phyloP scores from a whole-genome alignment of 2,329 filamentous ascomycete genomes.

The Aspergillus alliaceus region DNA sequence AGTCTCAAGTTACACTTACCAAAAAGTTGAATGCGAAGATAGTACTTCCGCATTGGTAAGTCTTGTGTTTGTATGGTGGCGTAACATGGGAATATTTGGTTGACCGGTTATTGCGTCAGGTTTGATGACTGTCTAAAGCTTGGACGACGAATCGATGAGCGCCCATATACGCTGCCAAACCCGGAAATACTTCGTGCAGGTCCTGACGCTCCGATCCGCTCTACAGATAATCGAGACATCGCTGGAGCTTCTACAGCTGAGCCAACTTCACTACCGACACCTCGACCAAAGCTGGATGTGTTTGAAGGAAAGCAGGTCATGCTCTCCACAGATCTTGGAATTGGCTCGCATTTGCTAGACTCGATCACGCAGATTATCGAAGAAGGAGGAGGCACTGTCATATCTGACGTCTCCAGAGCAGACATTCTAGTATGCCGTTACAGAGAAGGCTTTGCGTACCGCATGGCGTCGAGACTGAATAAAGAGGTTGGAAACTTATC shows the following conservation, averaged over 20 bases:
- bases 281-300: constrained; percentile 61
- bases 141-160: constrained; percentile 85
- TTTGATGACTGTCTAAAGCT: constrained; percentile 96
- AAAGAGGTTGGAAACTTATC: constrained; percentile 90
- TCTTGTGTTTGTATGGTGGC: background rate
- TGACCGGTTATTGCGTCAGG: constrained; percentile 50
- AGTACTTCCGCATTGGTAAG: constrained; percentile 86
- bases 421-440: constrained; percentile 87
- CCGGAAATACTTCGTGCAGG: constrained; percentile 72
- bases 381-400: constrained; percentile 69
- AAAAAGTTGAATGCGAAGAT: constrained; percentile 75
- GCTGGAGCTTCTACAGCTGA: constrained; percentile 64
- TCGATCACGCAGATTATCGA: constrained; percentile 71
- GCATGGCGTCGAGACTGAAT: constrained; percentile 69
- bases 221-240: constrained; percentile 61
- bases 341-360: constrained; percentile 64
- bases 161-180: constrained; percentile 80
- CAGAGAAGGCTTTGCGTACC: constrained; percentile 76
- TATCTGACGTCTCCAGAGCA: constrained; percentile 64
- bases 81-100: background rate
- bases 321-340: constrained; percentile 71
- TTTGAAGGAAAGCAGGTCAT: constrained; percentile 77
- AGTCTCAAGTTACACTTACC: constrained; percentile 56
- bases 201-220: constrained; percentile 57
- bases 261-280: constrained; percentile 41